Base-by-base conservation (phyloP, 2,329 filamentous ascomycete genomes). In the Salinomyces thailandicus region DNA sequence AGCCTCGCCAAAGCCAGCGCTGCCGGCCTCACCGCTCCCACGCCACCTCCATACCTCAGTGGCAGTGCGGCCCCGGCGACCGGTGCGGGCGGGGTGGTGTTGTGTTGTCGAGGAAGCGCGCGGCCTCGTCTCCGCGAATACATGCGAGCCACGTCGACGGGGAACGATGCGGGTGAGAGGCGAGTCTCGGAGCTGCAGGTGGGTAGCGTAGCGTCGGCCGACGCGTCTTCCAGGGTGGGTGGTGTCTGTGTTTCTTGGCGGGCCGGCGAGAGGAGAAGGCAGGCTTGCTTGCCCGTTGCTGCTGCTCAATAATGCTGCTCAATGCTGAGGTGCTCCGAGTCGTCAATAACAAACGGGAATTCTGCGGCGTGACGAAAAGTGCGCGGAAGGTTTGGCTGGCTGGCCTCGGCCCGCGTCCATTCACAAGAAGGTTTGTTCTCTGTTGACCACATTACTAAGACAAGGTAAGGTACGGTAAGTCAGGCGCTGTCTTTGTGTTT, bases 1-100 rank as follows among this genome's bases (percentile, higher is more conserved):
- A 47, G 37, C 37, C 44, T 50, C 14, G 44, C 45, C 32, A 48
- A 24, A 3, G 37, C 44, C 15, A 50, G 37, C 28, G 39, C 39
- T 6, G 37, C 38, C 14, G 47, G 44, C 18, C 46, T 47, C 29
- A 40, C 26, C 14, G 47, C 32, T 9, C 33, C 41, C 31, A 42
- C 45, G 31, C 38, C 4, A 6, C 26, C 15, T 31, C 34, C 41
- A 39, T 42, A 14, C 20, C 22, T 8, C 22, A 26, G n/a, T 9
- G 22, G n/a, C 22, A 26, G 9, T 9, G 9, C 22, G 4, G 22
- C 4, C 22, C 22, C n/a, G 22, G 22, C 22, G 22, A 26, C n/a
- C 9, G 22, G 9, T n/a, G 22, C 22, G 9, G 22, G n/a, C n/a
- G 22, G 22, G 22, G 22, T 9, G 22, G 22, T 26, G 22, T 26